Percentiles rank a stretch among this genome's conserved stretches.
Evolutionary conservation across 306 rosid genomes (phyloP).

Genomic region (Cotoneaster glaucophyllus): DNA sequence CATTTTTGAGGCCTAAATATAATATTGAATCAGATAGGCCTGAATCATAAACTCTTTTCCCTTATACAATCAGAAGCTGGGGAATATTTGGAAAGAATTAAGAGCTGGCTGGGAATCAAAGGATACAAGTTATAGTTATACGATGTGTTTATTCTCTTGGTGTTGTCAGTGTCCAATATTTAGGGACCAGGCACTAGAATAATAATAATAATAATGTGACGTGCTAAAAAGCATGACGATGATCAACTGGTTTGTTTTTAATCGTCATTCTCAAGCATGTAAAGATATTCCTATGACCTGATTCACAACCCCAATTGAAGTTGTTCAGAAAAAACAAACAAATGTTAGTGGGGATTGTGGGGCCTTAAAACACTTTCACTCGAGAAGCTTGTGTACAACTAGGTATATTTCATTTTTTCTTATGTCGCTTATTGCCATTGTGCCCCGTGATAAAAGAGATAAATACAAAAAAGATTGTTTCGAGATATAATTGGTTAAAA

Average conservation of each 20-base stretch:
- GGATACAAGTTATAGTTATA: slow-evolving; percentile 6
- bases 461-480: no score
- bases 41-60: background rate
- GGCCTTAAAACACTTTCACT: background rate
- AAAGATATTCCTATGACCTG: slow-evolving; percentile 2
- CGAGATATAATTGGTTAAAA: no score
- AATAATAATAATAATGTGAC: background rate
- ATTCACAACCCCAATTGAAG: background rate
- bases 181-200: slow-evolving; percentile 1
- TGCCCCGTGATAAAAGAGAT: no score
- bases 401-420: background rate
- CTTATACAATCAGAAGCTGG: background rate
- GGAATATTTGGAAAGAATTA: slow-evolving; percentile 9
- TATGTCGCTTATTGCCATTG: no score
- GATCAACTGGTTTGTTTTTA: no score
- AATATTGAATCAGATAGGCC: background rate
- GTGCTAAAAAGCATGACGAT: no score
- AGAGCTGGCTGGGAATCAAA: slow-evolving; percentile 8
- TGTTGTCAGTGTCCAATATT: slow-evolving; percentile 4
- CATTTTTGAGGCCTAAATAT: background rate
- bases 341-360: background rate
- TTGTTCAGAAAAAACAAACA: background rate
- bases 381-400: background rate
- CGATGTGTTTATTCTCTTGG: slow-evolving; percentile 15
- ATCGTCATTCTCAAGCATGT: background rate